These are phyloP conservation scores for Trichomonascaceae sp. DNA, from an alignment of 1,139 yeast genomes.

Conservation along the genomic window DNA sequence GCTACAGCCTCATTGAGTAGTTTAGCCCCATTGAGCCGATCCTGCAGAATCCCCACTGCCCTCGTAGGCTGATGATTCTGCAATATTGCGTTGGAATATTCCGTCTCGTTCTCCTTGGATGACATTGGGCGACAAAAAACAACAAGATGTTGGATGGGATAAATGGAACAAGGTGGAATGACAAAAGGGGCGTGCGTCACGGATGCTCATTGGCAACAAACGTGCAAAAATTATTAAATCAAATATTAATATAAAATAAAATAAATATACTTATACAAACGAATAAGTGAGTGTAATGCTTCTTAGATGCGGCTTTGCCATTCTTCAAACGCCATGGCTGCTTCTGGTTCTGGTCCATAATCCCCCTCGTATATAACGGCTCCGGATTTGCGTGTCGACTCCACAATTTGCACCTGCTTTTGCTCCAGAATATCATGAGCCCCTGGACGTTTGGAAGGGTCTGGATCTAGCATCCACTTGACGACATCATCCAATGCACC, in stretches of 20 bases:
- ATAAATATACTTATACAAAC: constrained; percentile 1
- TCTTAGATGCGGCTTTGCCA: constrained; percentile 8
- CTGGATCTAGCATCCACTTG: constrained; percentile 83
- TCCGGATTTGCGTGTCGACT: constrained; percentile 80
- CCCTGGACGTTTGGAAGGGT: constrained; percentile 75
- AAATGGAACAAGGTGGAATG: background rate
- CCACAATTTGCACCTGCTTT: constrained; percentile 74
- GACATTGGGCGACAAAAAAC: background rate
- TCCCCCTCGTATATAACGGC: constrained; percentile 97
- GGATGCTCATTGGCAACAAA: too few species aligned
- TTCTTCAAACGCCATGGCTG: constrained; percentile 5
- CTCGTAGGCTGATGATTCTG: constrained; percentile 27
- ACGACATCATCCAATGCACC: constrained; percentile 74
- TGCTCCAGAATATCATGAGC: constrained; percentile 62
- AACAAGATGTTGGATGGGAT: background rate
- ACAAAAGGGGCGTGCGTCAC: background rate
- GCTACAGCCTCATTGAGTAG: constrained; percentile 30
- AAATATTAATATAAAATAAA: background rate
- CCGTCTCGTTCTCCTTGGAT: constrained; percentile 16
- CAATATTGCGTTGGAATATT: constrained; percentile 31
- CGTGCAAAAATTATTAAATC: background rate
- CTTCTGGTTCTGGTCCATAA: constrained; percentile 68
- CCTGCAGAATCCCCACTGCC: constrained; percentile 29
- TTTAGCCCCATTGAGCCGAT: constrained; percentile 29
- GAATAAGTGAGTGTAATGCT: background rate